Base-by-base conservation (phyloP, 2,329 filamentous ascomycete species). In the Sodiomyces alkalinus region DNA sequence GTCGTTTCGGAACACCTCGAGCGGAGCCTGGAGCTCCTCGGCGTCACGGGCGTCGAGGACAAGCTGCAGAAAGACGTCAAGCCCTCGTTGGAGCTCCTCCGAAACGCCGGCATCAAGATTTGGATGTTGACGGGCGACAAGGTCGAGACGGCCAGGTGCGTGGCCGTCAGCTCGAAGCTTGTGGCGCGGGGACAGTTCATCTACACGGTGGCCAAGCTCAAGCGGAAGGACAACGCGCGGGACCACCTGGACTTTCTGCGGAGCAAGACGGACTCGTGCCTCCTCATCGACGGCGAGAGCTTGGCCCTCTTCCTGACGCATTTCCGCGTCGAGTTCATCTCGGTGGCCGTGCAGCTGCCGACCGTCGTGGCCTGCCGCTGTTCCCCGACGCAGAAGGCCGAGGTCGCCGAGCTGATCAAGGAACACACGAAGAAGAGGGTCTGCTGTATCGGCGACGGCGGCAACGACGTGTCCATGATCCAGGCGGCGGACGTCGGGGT, bases 41-140 rank as follows among this genome's bases (percentile, higher is more conserved):
- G 90, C n/a, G 86, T 98, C 9, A 98, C 90, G 1, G 90, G 90
- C 38, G 90, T 98, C 0, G 92, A 98, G 52, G 90, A 98, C 54
- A 93, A 92, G 48, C 68, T 98, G 9, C 90, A 98, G 49, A 77
- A 76, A 37, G 85, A 96, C 45, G 90, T 98, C 45, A 98, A 96
- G 51, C 80, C 87, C 2, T 93, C 85, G 0, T 64, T 98, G 5
- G 92, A 98, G 52, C 70, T 98, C 5, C 68, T 98, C 29, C 81
- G 90, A 39, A 98, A 98, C 44, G 90, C 90, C 0, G 90, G 90
- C 16, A 90, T 98, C 56, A 96, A 96, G 53, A 96, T 98, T 28
- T 98, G 90, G 90, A 98, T 98, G 90, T 63, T 98, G 48, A 98
- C 90, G 0, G 90, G 90, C 26, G 90, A 98, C 62, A 98, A 98